A percentile compares a stretch with the other conserved stretches of the same genome.
phyloP scores from a whole-genome alignment of 257 asterid species.

The Lantana camara region DNA sequence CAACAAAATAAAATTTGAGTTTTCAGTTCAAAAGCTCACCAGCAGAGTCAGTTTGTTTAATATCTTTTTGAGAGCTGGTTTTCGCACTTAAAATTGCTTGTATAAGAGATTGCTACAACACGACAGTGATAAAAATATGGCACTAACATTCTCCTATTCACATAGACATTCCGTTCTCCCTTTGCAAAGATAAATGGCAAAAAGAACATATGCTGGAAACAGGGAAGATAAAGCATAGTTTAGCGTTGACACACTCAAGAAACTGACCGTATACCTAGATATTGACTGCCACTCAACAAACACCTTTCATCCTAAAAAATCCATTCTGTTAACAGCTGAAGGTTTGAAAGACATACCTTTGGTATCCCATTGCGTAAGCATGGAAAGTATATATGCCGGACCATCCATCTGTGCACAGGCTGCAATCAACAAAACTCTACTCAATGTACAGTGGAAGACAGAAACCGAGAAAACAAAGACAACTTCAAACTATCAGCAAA shows the following conservation, averaged over 20 bases:
- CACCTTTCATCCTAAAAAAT: slow-evolving; percentile 7
- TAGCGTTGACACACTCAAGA: slow-evolving; percentile 13
- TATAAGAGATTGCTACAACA: neutral
- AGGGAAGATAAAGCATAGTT: neutral
- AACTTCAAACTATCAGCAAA: slow-evolving; percentile 10
- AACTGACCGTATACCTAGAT: slow-evolving; percentile 7
- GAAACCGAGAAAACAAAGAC: slow-evolving; percentile 20
- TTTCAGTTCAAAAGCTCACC: neutral
- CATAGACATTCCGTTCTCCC: neutral
- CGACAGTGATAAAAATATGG: slow-evolving; percentile 7
- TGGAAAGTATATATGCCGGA: slow-evolving; percentile 92
- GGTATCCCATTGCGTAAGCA: slow-evolving; percentile 89
- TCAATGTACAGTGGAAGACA: slow-evolving; percentile 18
- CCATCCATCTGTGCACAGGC: slow-evolving; percentile 99
- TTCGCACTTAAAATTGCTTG: neutral
- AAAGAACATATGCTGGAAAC: neutral
- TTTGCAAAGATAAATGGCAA: slow-evolving; percentile 12
- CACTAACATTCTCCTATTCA: neutral
- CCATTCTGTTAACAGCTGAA: slow-evolving; percentile 10
- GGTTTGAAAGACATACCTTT: slow-evolving; percentile 55
- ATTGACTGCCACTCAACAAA: slow-evolving; percentile 8
- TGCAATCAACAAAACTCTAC: slow-evolving; percentile 41
- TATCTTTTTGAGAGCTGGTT: neutral
- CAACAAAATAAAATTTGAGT: neutral
- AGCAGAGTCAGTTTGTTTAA: too few relatives aligned